Evolutionary conservation across 2,329 filamentous ascomycete species (phyloP), one percentile per base, ranked within the genome.

Genomic region (Ilyonectria destructans): DNA sequence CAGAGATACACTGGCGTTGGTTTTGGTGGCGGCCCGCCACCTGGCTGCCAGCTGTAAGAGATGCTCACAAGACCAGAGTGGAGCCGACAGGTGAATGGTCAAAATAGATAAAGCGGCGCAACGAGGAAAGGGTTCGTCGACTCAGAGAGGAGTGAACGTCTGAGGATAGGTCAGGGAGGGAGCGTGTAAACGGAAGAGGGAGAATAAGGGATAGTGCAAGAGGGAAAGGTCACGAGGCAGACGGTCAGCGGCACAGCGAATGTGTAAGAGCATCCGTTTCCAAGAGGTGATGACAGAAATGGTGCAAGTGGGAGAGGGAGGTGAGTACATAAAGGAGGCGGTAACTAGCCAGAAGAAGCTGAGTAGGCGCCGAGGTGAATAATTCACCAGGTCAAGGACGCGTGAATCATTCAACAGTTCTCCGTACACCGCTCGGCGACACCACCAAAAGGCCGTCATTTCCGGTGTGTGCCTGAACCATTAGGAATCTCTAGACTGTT

Each of bases 371-470:
- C 45, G 21, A 29, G 23, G 48, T 17, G n/a, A 26, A 23, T 72
- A 33, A 49, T 40, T 43, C 43, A 19, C 23, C 8, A 49, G 12
- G 12, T 9, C 15, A 31, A 29, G 15, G 26, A 19, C 8, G 40
- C 15, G 26, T 54, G 29, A 33, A 35, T 54, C n/a, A 71, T 72
- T 51, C 51, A 49, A 69, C 65, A 31, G 10, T 43, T 23, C 40
- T 40, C 31, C 46, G 48, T 40, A 33, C 54, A 55, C 26, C 43
- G 21, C 56, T 23, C 35, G 48, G 51, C 62, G 43, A 71, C 61
- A 67, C 48, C 51, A 62, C 62, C 62, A 56, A 49, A 35, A 26
- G 33, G 12, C 12, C 23, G 37, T 26, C 13, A 7, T 29, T 6
- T 10, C 15, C 17, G 19, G 17, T 19, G 49, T 35, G 17, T 33